phyloP scores from a whole-genome alignment of 768 basidiomycete genomes.

The Boletus edulis region DNA sequence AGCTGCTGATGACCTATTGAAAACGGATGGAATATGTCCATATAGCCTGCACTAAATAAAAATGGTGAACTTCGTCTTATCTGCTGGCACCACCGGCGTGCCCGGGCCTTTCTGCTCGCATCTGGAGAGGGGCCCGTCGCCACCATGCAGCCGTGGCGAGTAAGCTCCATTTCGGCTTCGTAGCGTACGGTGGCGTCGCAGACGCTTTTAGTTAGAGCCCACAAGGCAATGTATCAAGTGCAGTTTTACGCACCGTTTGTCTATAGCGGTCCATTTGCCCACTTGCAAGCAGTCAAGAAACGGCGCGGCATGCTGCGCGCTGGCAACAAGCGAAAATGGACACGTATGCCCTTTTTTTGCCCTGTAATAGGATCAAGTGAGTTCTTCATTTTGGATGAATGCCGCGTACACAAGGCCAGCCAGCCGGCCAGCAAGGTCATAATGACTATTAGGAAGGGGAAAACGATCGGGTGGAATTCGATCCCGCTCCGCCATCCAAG shows the following conservation, averaged over 20 bases:
- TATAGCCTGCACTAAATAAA: not conserved
- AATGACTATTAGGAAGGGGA: not conserved
- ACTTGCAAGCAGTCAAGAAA: slow-evolving; percentile 1
- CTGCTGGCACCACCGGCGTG: not conserved
- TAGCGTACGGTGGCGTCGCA: slow-evolving; percentile 8
- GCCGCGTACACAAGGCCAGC: slow-evolving; percentile 16
- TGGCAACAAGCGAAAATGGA: slow-evolving; percentile 17
- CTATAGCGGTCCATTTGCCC: not conserved
- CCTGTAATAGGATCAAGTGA: slow-evolving; percentile 9
- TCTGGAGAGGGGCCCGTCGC: not conserved
- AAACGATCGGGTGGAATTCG: slow-evolving; percentile 20
- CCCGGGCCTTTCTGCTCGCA: not conserved
- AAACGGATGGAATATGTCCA: slow-evolving; percentile 1
- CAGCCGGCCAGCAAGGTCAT: slow-evolving; percentile 4
- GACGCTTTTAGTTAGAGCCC: slow-evolving; percentile 2
- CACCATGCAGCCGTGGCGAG: slow-evolving; percentile 8
- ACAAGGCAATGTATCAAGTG: slow-evolving; percentile 5
- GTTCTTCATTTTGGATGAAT: slow-evolving; percentile 14
- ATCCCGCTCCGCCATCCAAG: slow-evolving; percentile 14
- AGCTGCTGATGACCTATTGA: not conserved
- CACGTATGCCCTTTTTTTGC: slow-evolving; percentile 3
- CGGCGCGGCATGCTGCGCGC: slow-evolving; percentile 13
- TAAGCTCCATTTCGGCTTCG: slow-evolving; percentile 1
- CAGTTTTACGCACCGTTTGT: slow-evolving; percentile 14
- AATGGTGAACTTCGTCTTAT: not conserved